Percentiles rank a stretch among this genome's conserved stretches.
Evolutionary conservation across 1,139 yeast genomes (phyloP).

Genomic region (Candida sp.): DNA sequence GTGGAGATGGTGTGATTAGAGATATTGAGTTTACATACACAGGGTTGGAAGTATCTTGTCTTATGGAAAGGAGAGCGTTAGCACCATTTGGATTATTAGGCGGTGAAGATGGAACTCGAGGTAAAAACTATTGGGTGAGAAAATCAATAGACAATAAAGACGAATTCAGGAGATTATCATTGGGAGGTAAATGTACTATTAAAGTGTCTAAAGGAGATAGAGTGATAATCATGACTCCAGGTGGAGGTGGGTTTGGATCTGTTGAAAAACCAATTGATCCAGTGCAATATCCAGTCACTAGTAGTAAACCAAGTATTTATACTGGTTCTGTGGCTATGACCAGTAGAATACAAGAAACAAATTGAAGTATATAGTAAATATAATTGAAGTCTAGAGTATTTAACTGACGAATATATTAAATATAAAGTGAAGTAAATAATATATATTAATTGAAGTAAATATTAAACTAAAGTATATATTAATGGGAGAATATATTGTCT

Average conservation of each 20-base stretch:
- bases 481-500: too few species aligned
- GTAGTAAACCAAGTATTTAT: constrained; percentile 19
- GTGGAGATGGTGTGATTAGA: constrained; percentile 46
- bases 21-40: constrained; percentile 43
- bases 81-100: constrained; percentile 47
- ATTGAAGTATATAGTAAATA: too few species aligned
- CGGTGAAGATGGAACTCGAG: constrained; percentile 38
- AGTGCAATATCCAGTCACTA: constrained; percentile 21
- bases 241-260: constrained; percentile 48
- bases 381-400: too few species aligned
- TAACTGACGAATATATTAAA: too few species aligned
- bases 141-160: constrained; percentile 15
- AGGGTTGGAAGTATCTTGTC: constrained; percentile 40
- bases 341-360: constrained; percentile 29
- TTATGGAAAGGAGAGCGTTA: constrained; percentile 43
- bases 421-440: too few species aligned
- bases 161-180: constrained; percentile 22
- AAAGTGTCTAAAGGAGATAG: constrained; percentile 39
- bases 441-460: too few species aligned
- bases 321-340: constrained; percentile 40
- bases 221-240: constrained; percentile 41
- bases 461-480: too few species aligned
- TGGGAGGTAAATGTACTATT: constrained; percentile 44
- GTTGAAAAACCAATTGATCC: constrained; percentile 6
- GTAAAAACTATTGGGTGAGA: constrained; percentile 36